These are phyloP conservation scores for Fusarium tjaetaba DNA, from an alignment of 2,329 filamentous ascomycete species.

Conservation along the genomic window DNA sequence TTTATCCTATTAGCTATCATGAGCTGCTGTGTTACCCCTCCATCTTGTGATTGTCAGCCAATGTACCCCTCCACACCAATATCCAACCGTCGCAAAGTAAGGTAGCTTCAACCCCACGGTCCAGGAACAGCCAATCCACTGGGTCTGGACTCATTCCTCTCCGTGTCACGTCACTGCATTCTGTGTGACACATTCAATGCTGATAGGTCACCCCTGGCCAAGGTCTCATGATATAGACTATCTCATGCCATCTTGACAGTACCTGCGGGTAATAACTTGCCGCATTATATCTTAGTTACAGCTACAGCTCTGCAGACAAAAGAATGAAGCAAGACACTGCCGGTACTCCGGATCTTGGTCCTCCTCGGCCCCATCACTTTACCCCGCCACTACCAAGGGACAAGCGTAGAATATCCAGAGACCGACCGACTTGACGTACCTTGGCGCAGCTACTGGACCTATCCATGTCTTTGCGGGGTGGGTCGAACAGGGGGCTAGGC, in stretches of 20 bases:
- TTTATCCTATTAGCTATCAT: conserved; percentile 6
- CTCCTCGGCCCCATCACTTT: conserved; percentile 16
- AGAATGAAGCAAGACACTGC: not conserved
- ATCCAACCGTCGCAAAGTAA: not conserved
- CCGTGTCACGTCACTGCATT: conserved; percentile 20
- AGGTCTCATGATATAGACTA: conserved; percentile 14
- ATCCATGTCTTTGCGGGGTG: conserved; percentile 16
- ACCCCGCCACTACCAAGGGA: conserved; percentile 39
- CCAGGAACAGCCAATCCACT: conserved; percentile 15
- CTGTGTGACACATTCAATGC: conserved; percentile 23
- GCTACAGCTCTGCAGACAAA: not conserved
- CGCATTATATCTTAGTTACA: not conserved
- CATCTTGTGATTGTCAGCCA: conserved; percentile 10
- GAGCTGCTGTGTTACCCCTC: conserved; percentile 20
- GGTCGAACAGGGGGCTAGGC: conserved; percentile 8
- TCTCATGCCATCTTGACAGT: conserved; percentile 1
- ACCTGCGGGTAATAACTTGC: not conserved
- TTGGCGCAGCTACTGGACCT: not conserved
- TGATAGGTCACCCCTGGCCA: conserved; percentile 25
- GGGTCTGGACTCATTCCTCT: not conserved
- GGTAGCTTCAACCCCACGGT: conserved; percentile 7
- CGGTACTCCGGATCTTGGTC: conserved; percentile 20
- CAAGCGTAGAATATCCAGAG: conserved; percentile 8
- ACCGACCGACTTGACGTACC: not conserved
- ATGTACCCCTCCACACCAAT: conserved; percentile 32